Base-by-base conservation (phyloP, 306 rosid genomes). In the Prunus mongolica region DNA sequence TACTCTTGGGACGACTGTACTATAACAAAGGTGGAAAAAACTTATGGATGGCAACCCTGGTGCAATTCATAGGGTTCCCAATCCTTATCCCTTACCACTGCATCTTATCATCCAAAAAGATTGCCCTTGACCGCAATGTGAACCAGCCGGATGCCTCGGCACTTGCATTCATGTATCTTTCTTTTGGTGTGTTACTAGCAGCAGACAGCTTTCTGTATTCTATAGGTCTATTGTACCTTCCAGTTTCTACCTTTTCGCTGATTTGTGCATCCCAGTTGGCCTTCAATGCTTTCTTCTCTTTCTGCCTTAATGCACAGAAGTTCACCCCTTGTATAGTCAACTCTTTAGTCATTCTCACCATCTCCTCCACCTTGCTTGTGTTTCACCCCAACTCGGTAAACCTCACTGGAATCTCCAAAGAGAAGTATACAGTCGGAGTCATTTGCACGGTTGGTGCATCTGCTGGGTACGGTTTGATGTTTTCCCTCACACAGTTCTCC, bases 211-310 rank as follows among this genome's bases (percentile, higher is more conserved):
- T 61, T 41, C 67, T 88, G 34, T 82, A 72, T 34, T 77, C 92
- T 10, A n/a, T 78, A 6, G 90, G 92, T 2, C 82, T 86, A 0
- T 22, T 49, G 68, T 78, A 87, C 80, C 89, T 89, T 78, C 88
- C 87, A 11, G 89, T 87, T 14, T 89, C 91, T n/a, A 85, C 89
- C 13, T 85, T 52, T 81, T 80, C 89, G 10, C 87, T 87, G 45
- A 72, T 88, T 27, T 77, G 82, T 54, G 69, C 89, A 52, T 85
- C 89, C 3, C 91, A 85, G 51, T 78, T 87, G 49, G 85, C 82
- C 57, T 89, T 85, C 83, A 85, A 78, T 74, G 91, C 91, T 6
- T 18, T 85, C 41, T 89, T 89, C 77, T 85, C 90, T 47, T 84
- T 78, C 85, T 87, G 86, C 79, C 84, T 87, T 7, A 86, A 87